Evolutionary conservation across 768 basidiomycete species (phyloP), one percentile per base, ranked within the genome.

Genomic region (Piloderma croceum): DNA sequence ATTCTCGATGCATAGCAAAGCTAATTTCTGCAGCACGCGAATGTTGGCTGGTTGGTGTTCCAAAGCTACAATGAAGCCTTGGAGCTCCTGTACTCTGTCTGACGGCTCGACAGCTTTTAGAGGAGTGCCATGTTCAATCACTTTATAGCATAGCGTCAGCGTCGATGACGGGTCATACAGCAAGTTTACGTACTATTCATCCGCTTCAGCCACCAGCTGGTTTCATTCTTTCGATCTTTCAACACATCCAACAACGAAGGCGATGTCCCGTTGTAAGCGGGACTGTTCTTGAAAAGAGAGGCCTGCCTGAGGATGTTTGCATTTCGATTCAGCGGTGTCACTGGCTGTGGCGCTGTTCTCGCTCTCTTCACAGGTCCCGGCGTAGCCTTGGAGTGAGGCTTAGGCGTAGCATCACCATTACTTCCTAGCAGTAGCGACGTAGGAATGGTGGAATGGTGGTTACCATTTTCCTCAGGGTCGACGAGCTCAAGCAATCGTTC

Each of bases 401-500:
- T 78, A 9, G 65, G 59, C 13, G 66, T 61, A 19, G 59, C 53
- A 24, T 52, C 56, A 17, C 50, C 51, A 42, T 43, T 46, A 36
- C 63, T 69, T 12, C 68, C 68, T 29, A 74, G 62, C 31, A 78
- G 54, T 27, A 86, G 56, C 0, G 79, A 76, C 10, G 67, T 56
- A 2, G 81, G 80, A 10, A 83, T 68, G 7, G 70, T 63, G 17
- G 77, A 74, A 44, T 75, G 68, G 32, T 64, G 70, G 41, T 62
- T 55, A 39, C 59, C 66, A 37, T 79, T 79, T 10, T 79, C 83
- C 34, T 89, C 87, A 11, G 83, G 77, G 46, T 90, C 87, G 10
- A 88, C 83, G 12, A 94, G 71, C 58, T 96, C 93, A 27, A 94
- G 58, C 20, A 97, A 63, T 36, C 89, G 76, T 57, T 90, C 83